Conservation (phyloP, 2,329 filamentous ascomycete species). For the Pleomassaria siparia region DNA sequence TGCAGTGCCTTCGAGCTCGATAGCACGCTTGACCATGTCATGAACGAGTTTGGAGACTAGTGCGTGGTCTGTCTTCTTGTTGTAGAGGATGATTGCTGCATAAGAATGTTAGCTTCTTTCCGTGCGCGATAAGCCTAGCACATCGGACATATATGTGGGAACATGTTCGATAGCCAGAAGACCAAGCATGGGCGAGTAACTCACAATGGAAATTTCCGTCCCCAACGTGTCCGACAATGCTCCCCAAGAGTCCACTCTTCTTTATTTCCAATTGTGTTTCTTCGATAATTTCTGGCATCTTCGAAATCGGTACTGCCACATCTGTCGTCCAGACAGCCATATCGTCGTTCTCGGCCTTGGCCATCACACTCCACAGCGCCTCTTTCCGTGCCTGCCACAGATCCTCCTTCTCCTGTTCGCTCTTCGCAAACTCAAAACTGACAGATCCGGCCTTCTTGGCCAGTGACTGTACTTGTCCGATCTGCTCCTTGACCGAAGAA, state of each 20-base stretch:
- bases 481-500: slow-evolving; percentile 74
- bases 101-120: slow-evolving; percentile 6
- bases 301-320: slow-evolving; percentile 74
- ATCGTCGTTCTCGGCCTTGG: slow-evolving; percentile 61
- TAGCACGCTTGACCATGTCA: slow-evolving; percentile 81
- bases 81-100: slow-evolving; percentile 63
- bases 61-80: slow-evolving; percentile 63
- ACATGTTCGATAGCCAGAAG: not conserved
- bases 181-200: slow-evolving; percentile 16
- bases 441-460: slow-evolving; percentile 62
- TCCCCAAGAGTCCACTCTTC: slow-evolving; percentile 62
- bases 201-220: slow-evolving; percentile 73
- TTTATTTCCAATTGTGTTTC: slow-evolving; percentile 69
- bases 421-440: slow-evolving; percentile 69
- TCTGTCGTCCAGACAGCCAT: slow-evolving; percentile 75
- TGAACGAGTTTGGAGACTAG: slow-evolving; percentile 73
- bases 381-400: slow-evolving; percentile 77
- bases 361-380: slow-evolving; percentile 72
- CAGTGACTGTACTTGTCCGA: slow-evolving; percentile 65
- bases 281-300: slow-evolving; percentile 73
- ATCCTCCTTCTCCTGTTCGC: slow-evolving; percentile 65
- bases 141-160: not conserved
- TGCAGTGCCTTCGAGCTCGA: slow-evolving; percentile 83
- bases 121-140: no score
- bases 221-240: slow-evolving; percentile 72